Evolutionary conservation across 495 filamentous ascomycete genomes (phyloP).

Genomic region (Aspergillus olivimuriae): DNA sequence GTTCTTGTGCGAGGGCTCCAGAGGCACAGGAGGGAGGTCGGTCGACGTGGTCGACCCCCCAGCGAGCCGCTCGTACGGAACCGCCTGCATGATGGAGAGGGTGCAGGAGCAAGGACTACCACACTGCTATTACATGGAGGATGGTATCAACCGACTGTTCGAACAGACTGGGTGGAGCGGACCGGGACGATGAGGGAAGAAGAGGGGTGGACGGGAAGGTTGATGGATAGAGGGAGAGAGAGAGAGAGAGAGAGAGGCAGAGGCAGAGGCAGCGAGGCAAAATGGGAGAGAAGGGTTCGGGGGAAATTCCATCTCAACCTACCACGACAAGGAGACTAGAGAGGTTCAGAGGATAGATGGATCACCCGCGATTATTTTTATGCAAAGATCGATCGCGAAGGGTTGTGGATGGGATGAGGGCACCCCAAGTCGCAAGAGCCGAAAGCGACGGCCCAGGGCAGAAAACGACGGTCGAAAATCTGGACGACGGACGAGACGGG

Average conservation of each 20-base stretch:
- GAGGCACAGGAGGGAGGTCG: conserved; percentile 26
- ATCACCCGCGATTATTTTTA: conserved; percentile 32
- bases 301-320: conserved; percentile 37
- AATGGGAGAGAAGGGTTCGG: conserved; percentile 15
- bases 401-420: conserved; percentile 31
- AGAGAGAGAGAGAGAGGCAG: conserved; percentile 16
- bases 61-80: conserved; percentile 36
- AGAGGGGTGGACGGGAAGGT: conserved; percentile 21
- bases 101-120: conserved; percentile 21
- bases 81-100: conserved; percentile 32
- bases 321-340: conserved; percentile 32
- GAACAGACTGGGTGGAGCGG: conserved; percentile 20
- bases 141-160: conserved; percentile 37
- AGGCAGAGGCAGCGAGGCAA: too few species aligned
- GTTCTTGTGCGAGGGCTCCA: conserved; percentile 42
- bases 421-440: conserved; percentile 38
- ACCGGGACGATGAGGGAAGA: conserved; percentile 16
- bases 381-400: conserved; percentile 22
- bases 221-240: conserved; percentile 18
- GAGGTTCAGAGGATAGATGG: conserved; percentile 26
- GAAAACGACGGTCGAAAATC: conserved; percentile 24
- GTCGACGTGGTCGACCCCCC: conserved; percentile 27
- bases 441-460: conserved; percentile 32
- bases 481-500: conserved; percentile 13
- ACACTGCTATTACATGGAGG: conserved; percentile 32